Base-by-base conservation (phyloP, 2,329 filamentous ascomycete species). In the Talaromyces sp. region DNA sequence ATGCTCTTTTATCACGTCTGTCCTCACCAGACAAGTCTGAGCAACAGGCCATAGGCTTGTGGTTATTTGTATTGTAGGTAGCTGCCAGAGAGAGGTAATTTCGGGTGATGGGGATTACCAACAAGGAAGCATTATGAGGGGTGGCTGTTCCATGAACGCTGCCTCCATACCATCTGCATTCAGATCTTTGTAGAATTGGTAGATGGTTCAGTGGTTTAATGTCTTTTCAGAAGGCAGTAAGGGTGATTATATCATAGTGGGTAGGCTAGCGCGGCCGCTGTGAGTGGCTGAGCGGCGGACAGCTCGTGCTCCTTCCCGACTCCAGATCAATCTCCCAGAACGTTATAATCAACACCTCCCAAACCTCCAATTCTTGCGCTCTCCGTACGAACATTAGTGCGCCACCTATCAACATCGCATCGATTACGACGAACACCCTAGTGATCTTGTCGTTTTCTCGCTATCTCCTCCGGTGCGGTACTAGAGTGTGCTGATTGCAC, bases 201-300 rank as follows among this genome's bases (percentile, higher is more conserved):
- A 56, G n/a, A 37, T 22, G 15, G 17, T 22, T 8, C 33, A 37
- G n/a, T 25, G 3, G 11, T 22, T 25, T 3, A 25, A 22, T 6
- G 27, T 31, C 27, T 31, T 31, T 31, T 7, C 27, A 31, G 27
- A 31, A 31, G 27, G 27, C 35, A 37, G 33, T 33, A 15, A 1
- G n/a, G 37, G 52, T 22, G 52, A 37, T 56, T 56, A 33, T n/a
- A 56, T 37, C 31, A 56, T 25, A 33, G 57, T 60, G 41, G 41
- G 17, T 10, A 58, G 27, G 49, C 61, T 66, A 66, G 65, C 65
- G 65, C 59, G 43, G 33, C 22, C 35, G 58, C 33, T 50, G 43
- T 57, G 43, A 65, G 64, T 66, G 65, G 65, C 65, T 67, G 65
- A 62, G 62, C 58, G 64, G 61, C 64, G 56, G 22, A 39, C 52